phyloP scores from a whole-genome alignment of 345 rosid species.

The Noccaea bulbosa region DNA sequence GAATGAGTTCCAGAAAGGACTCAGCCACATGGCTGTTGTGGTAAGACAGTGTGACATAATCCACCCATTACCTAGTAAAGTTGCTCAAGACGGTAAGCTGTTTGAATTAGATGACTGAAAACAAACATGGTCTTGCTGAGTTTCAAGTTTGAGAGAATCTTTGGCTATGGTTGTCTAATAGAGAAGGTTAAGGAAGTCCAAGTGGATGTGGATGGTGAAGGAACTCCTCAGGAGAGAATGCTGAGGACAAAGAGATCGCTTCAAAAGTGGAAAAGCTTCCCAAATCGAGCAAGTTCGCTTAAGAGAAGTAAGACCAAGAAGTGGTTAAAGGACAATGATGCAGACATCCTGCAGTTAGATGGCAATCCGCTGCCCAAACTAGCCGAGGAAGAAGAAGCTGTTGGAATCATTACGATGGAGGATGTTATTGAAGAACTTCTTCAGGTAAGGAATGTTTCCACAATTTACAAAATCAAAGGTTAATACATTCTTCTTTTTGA shows the following conservation, averaged over 20 bases:
- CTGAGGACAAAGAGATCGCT: constrained; percentile 65
- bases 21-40: constrained; percentile 98
- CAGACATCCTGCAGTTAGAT: constrained; percentile 72
- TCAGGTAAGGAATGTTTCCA: constrained; percentile 54
- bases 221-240: constrained; percentile 51
- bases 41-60: constrained; percentile 57
- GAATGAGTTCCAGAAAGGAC: constrained; percentile 99
- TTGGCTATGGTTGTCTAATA: constrained; percentile 33
- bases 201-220: constrained; percentile 64
- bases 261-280: constrained; percentile 87
- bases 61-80: constrained; percentile 32
- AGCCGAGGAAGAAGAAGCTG: constrained; percentile 84
- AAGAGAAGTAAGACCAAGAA: constrained; percentile 64
- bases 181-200: constrained; percentile 57
- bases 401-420: constrained; percentile 96
- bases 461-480: neutral
- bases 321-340: constrained; percentile 73
- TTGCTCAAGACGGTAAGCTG: constrained; percentile 26
- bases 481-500: neutral
- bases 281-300: constrained; percentile 49
- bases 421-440: constrained; percentile 98
- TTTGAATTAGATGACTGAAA: neutral
- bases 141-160: constrained; percentile 15
- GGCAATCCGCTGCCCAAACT: constrained; percentile 64
- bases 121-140: neutral